phyloP scores from a whole-genome alignment of 1,284 basidiomycete genomes.

The Meripilus lineatus region DNA sequence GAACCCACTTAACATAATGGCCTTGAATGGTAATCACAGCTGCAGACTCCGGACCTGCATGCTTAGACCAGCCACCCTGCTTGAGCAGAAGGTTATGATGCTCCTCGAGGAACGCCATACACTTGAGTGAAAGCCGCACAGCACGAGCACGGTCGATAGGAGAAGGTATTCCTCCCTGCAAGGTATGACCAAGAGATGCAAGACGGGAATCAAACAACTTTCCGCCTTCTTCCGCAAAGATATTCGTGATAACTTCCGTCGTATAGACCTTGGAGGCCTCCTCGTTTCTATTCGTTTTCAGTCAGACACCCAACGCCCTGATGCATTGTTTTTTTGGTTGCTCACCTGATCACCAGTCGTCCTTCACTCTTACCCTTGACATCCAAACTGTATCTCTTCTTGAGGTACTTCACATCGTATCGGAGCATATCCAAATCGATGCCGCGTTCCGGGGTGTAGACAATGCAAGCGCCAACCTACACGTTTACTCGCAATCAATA shows the following conservation, averaged over 20 bases:
- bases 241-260: slow-evolving; percentile 89
- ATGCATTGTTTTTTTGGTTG: too few relatives aligned
- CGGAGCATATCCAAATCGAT: slow-evolving; percentile 81
- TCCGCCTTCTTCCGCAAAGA: slow-evolving; percentile 92
- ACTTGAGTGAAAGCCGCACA: slow-evolving; percentile 84
- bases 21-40: slow-evolving; percentile 91
- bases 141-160: slow-evolving; percentile 92
- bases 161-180: slow-evolving; percentile 94
- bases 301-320: too few relatives aligned
- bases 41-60: slow-evolving; percentile 63
- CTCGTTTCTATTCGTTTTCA: slow-evolving; percentile 85
- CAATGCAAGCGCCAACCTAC: slow-evolving; percentile 85
- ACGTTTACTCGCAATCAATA: not conserved
- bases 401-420: slow-evolving; percentile 87
- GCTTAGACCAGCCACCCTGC: slow-evolving; percentile 43
- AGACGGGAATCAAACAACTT: slow-evolving; percentile 91
- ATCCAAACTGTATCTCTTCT: slow-evolving; percentile 83
- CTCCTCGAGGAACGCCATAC: slow-evolving; percentile 91
- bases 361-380: slow-evolving; percentile 89
- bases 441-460: slow-evolving; percentile 93
- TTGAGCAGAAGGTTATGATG: slow-evolving; percentile 55
- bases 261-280: slow-evolving; percentile 85
- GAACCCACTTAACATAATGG: slow-evolving; percentile 75
- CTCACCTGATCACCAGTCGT: slow-evolving; percentile 84
- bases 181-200: slow-evolving; percentile 92